Evolutionary conservation across 164 flowering plant genomes (phyloP).

Genomic region (Magnolia sinica): DNA sequence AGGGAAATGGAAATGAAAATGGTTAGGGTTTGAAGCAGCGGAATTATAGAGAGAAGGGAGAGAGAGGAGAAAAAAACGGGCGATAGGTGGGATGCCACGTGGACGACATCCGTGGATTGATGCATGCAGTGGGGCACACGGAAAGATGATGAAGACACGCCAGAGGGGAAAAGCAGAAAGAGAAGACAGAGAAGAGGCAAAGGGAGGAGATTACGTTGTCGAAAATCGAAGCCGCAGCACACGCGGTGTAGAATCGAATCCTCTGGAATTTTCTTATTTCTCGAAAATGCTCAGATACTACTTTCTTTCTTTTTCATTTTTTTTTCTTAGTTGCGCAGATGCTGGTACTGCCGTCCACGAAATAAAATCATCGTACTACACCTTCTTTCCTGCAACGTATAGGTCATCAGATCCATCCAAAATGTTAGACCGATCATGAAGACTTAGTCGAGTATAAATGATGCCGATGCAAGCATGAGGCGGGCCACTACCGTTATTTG

Average conservation of each 20-base stretch:
- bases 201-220: conserved; percentile 11
- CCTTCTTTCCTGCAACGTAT: too few relatives aligned
- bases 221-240: conserved; percentile 36
- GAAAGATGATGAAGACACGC: not conserved
- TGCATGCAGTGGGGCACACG: conserved; percentile 6
- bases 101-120: not conserved
- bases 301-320: too few relatives aligned
- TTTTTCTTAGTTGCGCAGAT: too few relatives aligned
- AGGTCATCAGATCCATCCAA: too few relatives aligned
- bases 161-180: not conserved
- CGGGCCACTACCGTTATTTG: too few relatives aligned
- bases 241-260: not conserved
- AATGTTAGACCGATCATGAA: too few relatives aligned
- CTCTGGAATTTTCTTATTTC: not conserved
- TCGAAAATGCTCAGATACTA: too few relatives aligned
- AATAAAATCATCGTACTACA: too few relatives aligned
- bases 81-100: conserved; percentile 10
- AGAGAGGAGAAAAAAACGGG: not conserved
- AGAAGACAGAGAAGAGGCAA: not conserved
- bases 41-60: not conserved
- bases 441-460: too few relatives aligned
- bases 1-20: not conserved
- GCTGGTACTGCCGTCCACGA: too few relatives aligned
- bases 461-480: too few relatives aligned
- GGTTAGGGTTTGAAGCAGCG: not conserved